phyloP scores from a whole-genome alignment of 2,329 filamentous ascomycete species.

The Pseudogymnoascus sp. region DNA sequence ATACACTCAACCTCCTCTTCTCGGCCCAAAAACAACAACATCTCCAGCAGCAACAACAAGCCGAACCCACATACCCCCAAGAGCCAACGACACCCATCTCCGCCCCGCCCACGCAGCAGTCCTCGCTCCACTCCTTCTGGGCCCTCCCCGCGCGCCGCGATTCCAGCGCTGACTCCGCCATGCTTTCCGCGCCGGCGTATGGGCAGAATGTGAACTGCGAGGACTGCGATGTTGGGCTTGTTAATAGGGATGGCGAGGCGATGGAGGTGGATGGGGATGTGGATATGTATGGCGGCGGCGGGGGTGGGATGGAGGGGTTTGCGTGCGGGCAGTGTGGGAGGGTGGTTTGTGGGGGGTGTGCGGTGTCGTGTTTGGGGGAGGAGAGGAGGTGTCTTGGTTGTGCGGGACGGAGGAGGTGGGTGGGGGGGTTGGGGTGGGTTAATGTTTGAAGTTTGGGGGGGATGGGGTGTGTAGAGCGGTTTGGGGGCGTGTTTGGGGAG shows the following conservation, averaged over 20 bases:
- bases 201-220: slow-evolving; percentile 38
- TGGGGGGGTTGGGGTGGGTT: slow-evolving; percentile 14
- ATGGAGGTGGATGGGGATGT: slow-evolving; percentile 36
- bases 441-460: neutral
- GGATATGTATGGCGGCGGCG: slow-evolving; percentile 34
- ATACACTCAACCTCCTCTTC: slow-evolving; percentile 50
- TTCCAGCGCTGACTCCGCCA: slow-evolving; percentile 20
- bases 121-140: slow-evolving; percentile 54
- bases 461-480: neutral
- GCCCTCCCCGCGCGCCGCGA: slow-evolving; percentile 33
- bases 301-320: slow-evolving; percentile 25
- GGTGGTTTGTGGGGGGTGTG: slow-evolving; percentile 50
- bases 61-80: slow-evolving; percentile 13
- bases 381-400: slow-evolving; percentile 46
- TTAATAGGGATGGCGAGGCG: slow-evolving; percentile 19
- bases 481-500: neutral
- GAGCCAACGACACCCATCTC: slow-evolving; percentile 14
- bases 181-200: slow-evolving; percentile 13
- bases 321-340: slow-evolving; percentile 45
- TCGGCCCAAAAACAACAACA: slow-evolving; percentile 40
- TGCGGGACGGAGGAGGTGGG: slow-evolving; percentile 31
- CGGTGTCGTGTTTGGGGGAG: slow-evolving; percentile 48
- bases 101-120: slow-evolving; percentile 31
- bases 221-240: slow-evolving; percentile 39
- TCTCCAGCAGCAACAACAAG: too few species aligned